Percentiles rank a stretch among this genome's conserved stretches.
Conservation (phyloP, 208 protist genomes). For the Wallacemonas sp. region DNA sequence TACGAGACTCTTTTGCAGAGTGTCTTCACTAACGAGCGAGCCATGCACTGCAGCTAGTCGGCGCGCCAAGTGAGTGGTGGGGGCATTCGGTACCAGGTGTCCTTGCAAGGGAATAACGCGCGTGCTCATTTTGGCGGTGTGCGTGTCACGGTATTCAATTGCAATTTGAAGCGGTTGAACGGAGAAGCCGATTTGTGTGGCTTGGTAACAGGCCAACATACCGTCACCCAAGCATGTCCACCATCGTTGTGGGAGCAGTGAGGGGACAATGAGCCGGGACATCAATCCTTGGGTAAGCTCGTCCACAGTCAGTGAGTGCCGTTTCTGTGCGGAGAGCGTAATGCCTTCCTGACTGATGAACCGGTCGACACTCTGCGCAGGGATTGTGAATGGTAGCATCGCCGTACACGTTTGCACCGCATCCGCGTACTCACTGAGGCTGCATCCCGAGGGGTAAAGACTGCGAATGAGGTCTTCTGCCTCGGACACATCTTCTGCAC, state of each 20-base stretch:
- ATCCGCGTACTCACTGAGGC: slow-evolving; percentile 63
- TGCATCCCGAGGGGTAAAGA: slow-evolving; percentile 74
- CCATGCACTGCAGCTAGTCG: slow-evolving; percentile 62
- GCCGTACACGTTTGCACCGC: slow-evolving; percentile 67
- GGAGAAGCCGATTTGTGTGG: slow-evolving; percentile 37
- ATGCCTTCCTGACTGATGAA: slow-evolving; percentile 35
- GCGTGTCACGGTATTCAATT: slow-evolving; percentile 55
- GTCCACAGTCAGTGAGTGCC: slow-evolving; percentile 32
- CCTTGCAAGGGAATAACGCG: slow-evolving; percentile 44
- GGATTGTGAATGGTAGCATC: slow-evolving; percentile 61
- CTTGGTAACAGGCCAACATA: slow-evolving; percentile 3
- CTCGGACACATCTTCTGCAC: slow-evolving; percentile 39
- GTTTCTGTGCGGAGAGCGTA: slow-evolving; percentile 20
- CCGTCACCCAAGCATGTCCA: slow-evolving; percentile 28
- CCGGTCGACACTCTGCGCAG: slow-evolving; percentile 23
- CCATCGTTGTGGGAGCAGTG: slow-evolving; percentile 59
- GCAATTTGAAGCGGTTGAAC: slow-evolving; percentile 37
- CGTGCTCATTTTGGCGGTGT: slow-evolving; percentile 15
- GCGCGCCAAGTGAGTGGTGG: slow-evolving; percentile 48
- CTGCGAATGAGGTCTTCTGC: slow-evolving; percentile 42
- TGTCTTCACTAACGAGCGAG: slow-evolving; percentile 50
- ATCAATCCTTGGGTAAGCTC: slow-evolving; percentile 48
- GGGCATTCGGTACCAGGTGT: slow-evolving; percentile 26
- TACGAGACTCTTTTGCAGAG: slow-evolving; percentile 58
- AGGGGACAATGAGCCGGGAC: slow-evolving; percentile 43